Evolutionary conservation across 2,329 filamentous ascomycete genomes (phyloP), one percentile per base, ranked within the genome.

Genomic region (Verticillium zaregamsianum): DNA sequence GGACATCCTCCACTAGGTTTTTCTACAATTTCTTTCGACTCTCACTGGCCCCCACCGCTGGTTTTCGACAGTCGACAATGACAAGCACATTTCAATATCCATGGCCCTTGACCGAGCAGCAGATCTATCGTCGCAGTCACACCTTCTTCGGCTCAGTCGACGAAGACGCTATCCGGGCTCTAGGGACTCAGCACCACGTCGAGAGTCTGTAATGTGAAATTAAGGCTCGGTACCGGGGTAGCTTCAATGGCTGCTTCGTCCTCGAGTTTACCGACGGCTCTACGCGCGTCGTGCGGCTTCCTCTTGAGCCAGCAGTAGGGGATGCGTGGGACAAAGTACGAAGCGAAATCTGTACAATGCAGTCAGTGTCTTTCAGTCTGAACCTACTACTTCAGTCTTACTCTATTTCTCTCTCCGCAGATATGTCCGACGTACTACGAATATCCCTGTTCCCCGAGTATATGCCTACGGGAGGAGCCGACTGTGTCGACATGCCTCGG

Each of bases 181-280:
- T 66, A 32, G 63, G 61, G n/a, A 65, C 65, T 57, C 52, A 55
- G 11, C 60, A 49, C 52, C 49, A 64, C 55, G 61, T 59, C 54
- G 35, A 59, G 11, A 31, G 28, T 20, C 60, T 54, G 55, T 39
- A 56, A n/a, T 66, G 65, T 37, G 56, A 33, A 35, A 39, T 64
- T 49, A 55, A 55, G 23, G 52, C 40, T 31, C 33, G 52, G 17
- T 55, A 58, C 57, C 55, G 39, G 7, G 65, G 65, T 25, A 67
- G 65, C 56, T 66, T 63, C 58, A 67, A 67, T 35, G 58, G 63
- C 56, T 67, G 65, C 54, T 65, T 67, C 59, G 63, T 67, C 40
- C 59, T 66, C 54, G 20, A 32, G 17, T 66, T 66, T 45, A 55
- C 52, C 55, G 35, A 12, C 15, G 58, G 60, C 14, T 54, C 59